These are phyloP conservation scores for Chalciporus chontae DNA, from an alignment of 768 basidiomycete species.

Conservation along the genomic window DNA sequence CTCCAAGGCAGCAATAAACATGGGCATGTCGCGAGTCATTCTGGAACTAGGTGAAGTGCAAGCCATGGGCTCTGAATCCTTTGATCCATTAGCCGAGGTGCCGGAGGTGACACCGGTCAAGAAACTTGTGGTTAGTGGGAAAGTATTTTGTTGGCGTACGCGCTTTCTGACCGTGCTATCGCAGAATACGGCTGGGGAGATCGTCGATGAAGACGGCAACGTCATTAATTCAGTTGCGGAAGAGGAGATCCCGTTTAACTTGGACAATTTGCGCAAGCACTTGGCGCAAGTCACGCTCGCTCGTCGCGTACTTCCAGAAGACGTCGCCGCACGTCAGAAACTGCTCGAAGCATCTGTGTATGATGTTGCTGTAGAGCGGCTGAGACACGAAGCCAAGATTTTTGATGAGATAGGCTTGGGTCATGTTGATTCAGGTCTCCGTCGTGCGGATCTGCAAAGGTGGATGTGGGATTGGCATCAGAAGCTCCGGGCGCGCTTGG, in stretches of 20 bases:
- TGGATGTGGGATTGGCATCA: constrained; percentile 91
- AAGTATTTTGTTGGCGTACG: not conserved
- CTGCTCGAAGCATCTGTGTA: constrained; percentile 84
- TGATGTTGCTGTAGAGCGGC: constrained; percentile 72
- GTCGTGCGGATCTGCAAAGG: constrained; percentile 50
- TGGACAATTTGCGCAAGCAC: constrained; percentile 66
- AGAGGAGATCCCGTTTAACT: constrained; percentile 67
- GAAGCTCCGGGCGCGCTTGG: constrained; percentile 49
- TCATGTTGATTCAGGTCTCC: constrained; percentile 40
- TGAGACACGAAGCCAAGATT: constrained; percentile 57
- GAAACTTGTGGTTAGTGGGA: constrained; percentile 38
- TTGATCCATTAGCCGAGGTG: constrained; percentile 47
- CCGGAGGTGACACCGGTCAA: constrained; percentile 64
- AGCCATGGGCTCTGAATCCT: constrained; percentile 35
- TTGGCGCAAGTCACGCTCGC: constrained; percentile 62
- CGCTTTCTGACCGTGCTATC: not conserved
- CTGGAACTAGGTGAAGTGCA: constrained; percentile 55
- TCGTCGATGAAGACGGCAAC: constrained; percentile 16
- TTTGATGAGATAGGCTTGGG: constrained; percentile 58
- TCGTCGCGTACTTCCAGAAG: constrained; percentile 59
- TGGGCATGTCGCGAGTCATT: constrained; percentile 48
- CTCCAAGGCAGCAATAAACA: constrained; percentile 57
- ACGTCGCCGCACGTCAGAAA: constrained; percentile 71
- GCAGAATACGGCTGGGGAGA: constrained; percentile 19
- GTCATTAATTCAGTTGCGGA: constrained; percentile 17